A percentile compares a stretch with the other conserved stretches of the same genome.
Evolutionary conservation across 208 protist species (phyloP).

Genomic region (Herpetomonas tarakana): DNA sequence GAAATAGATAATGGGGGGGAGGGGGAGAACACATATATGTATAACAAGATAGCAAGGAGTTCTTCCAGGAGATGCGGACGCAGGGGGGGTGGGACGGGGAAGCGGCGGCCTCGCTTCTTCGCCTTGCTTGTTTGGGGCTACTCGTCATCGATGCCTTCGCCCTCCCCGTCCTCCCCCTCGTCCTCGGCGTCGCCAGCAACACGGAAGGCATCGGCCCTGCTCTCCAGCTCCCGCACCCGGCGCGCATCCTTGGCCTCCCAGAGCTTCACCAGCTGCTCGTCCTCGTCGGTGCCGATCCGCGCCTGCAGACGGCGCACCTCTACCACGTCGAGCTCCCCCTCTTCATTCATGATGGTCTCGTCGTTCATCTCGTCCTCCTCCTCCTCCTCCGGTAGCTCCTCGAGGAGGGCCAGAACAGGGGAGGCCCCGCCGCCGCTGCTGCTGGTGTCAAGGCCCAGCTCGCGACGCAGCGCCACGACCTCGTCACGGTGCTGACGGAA

Average conservation of each 20-base stretch:
- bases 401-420: constrained; percentile 1
- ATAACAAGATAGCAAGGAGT: too few species aligned
- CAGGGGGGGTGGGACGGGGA: too few species aligned
- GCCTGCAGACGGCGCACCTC: constrained; percentile 46
- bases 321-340: constrained; percentile 53
- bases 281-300: constrained; percentile 60
- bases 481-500: constrained; percentile 73
- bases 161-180: constrained; percentile 58
- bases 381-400: constrained; percentile 75
- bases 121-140: too few species aligned
- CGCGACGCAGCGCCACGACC: constrained; percentile 36
- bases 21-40: too few species aligned
- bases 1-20: too few species aligned
- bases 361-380: constrained; percentile 65
- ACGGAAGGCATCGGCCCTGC: constrained; percentile 35
- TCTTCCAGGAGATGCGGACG: too few species aligned
- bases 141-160: too few species aligned
- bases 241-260: constrained; percentile 63
- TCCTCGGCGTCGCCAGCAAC: constrained; percentile 32
- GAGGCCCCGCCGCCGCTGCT: neutral
- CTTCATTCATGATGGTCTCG: constrained; percentile 64
- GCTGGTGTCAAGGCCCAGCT: constrained; percentile 38
- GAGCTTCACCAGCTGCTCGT: constrained; percentile 66
- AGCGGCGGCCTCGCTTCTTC: too few species aligned
- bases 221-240: constrained; percentile 37